phyloP scores from a whole-genome alignment of 345 rosid genomes.

The Toxicodendron radicans region DNA sequence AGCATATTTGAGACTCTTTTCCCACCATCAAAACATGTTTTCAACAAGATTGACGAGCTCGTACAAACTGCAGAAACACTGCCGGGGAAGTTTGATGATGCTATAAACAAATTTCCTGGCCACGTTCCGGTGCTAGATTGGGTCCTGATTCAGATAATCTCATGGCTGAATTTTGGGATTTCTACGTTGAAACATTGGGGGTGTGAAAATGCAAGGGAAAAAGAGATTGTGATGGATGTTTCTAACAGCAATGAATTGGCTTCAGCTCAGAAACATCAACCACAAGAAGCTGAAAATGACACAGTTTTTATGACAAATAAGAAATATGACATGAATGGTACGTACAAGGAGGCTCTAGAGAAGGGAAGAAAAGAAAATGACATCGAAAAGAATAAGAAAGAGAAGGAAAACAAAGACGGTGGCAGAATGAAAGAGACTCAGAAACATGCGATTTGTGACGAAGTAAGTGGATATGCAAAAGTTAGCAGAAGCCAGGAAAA shows the following conservation, averaged over 20 bases:
- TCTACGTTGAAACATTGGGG: conserved; percentile 32
- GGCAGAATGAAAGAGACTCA: neutral
- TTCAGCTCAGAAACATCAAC: neutral
- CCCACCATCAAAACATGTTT: conserved; percentile 47
- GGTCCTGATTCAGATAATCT: conserved; percentile 30
- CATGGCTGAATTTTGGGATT: conserved; percentile 41
- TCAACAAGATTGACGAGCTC: conserved; percentile 44
- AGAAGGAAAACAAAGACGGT: neutral
- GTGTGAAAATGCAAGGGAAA: conserved; percentile 37
- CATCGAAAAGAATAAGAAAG: too few relatives aligned
- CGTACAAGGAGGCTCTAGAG: conserved; percentile 56
- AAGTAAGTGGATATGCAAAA: neutral
- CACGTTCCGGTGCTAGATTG: conserved; percentile 35
- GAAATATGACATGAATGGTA: conserved; percentile 5
- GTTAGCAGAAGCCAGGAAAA: neutral
- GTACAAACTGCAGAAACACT: conserved; percentile 39
- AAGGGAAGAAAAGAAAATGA: conserved; percentile 38
- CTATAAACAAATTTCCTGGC: conserved; percentile 30
- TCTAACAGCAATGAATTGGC: conserved; percentile 23
- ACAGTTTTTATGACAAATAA: neutral
- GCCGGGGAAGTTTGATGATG: conserved; percentile 49
- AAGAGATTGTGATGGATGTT: conserved; percentile 49
- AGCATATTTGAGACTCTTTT: conserved; percentile 38
- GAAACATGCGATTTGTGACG: neutral
- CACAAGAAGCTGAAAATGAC: neutral